A percentile compares a stretch with the other conserved stretches of the same genome.
Conservation (phyloP, 176 grass and related monocot species). For the Zoysia pacifica region DNA sequence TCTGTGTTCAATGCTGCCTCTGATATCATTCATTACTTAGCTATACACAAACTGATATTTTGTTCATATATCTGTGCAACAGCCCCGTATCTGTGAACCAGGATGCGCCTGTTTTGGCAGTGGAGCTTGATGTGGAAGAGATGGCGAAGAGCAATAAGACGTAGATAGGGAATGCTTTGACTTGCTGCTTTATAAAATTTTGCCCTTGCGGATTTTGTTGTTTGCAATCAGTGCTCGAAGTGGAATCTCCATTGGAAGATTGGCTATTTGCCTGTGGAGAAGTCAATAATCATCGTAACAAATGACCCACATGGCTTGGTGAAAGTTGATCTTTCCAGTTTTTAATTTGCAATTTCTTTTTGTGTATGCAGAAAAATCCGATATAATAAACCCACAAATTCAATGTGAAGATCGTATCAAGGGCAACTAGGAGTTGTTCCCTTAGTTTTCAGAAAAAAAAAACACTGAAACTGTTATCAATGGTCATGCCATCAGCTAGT, state of each 20-base stretch:
- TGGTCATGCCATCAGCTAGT: background rate
- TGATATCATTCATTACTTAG: background rate
- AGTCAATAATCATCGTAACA: conserved; percentile 36
- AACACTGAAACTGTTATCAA: background rate
- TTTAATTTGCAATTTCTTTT: background rate
- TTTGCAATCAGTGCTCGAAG: conserved; percentile 7
- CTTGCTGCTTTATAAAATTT: conserved; percentile 17
- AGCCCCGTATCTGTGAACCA: conserved; percentile 61
- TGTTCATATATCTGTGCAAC: conserved; percentile 28
- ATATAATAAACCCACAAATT: background rate
- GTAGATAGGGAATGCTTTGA: conserved; percentile 42
- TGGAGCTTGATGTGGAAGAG: conserved; percentile 92
- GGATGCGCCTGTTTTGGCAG: conserved; percentile 73
- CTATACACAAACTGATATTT: conserved; percentile 22
- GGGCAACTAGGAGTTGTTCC: background rate
- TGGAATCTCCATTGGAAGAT: conserved; percentile 17
- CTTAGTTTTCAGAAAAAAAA: background rate
- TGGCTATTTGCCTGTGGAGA: conserved; percentile 13
- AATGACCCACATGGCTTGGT: conserved; percentile 24
- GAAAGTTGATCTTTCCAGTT: background rate
- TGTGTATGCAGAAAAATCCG: background rate
- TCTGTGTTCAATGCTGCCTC: background rate
- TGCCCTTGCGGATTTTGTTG: conserved; percentile 20
- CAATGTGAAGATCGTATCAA: background rate
- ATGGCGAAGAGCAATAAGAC: conserved; percentile 82